Evolutionary conservation across 73 alveolate genomes (phyloP).

Genomic region (Diophrys sp.): DNA sequence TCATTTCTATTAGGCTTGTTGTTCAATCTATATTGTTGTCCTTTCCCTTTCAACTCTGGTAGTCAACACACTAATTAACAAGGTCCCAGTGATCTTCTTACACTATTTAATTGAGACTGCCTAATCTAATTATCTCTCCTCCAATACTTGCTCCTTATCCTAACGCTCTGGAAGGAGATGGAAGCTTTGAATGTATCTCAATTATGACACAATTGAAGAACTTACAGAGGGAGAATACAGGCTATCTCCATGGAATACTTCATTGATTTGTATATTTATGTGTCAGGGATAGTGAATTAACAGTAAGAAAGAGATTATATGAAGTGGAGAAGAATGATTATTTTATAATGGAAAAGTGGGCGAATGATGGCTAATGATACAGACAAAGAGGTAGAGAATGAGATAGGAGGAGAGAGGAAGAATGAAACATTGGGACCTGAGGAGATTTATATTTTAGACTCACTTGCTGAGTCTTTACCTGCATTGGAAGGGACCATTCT

Average conservation of each 20-base stretch:
- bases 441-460: slow-evolving; percentile 12
- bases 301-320: background rate
- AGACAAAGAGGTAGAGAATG: slow-evolving; percentile 42
- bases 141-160: background rate
- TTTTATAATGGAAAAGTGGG: background rate
- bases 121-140: slow-evolving; percentile 2
- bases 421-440: slow-evolving; percentile 13
- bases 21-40: slow-evolving; percentile 70
- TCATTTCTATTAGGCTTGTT: slow-evolving; percentile 72
- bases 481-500: background rate
- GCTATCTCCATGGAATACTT: slow-evolving; percentile 9
- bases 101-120: background rate
- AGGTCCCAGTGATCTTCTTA: slow-evolving; percentile 80
- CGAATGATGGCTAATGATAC: slow-evolving; percentile 25
- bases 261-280: background rate
- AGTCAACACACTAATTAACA: slow-evolving; percentile 66
- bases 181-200: background rate
- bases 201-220: background rate
- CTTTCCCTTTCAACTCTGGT: slow-evolving; percentile 73
- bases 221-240: background rate
- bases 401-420: slow-evolving; percentile 55
- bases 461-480: background rate
- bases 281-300: background rate
- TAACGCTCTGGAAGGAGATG: background rate
- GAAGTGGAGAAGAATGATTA: background rate